Conservation (phyloP, 768 basidiomycete species). For the Coprinellus aureogranulatus region DNA sequence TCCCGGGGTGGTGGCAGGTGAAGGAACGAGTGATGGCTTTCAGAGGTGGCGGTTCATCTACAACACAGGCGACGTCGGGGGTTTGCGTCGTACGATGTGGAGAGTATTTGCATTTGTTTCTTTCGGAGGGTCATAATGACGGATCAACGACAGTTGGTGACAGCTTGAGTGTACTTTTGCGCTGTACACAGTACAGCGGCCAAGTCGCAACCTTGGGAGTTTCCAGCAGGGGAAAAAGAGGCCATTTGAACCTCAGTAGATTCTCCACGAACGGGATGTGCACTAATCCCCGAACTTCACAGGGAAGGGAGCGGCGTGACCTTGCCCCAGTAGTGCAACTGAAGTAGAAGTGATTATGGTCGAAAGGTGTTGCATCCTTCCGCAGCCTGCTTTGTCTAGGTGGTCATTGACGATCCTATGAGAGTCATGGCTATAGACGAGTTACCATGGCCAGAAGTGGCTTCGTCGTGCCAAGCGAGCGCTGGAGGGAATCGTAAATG, state of each 20-base stretch:
- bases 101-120: constrained; percentile 5
- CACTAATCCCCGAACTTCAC: no score
- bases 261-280: no score
- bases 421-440: background rate
- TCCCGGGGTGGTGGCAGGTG: no score
- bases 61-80: no score
- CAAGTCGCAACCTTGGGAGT: no score
- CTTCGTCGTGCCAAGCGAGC: constrained; percentile 6
- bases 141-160: no score
- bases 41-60: no score
- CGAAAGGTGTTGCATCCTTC: background rate
- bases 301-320: background rate
- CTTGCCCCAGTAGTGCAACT: background rate
- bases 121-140: background rate
- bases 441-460: background rate
- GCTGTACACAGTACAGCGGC: no score
- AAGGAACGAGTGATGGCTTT: no score
- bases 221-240: no score
- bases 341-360: background rate
- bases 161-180: no score
- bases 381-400: background rate
- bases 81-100: constrained; percentile 7
- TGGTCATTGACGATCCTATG: background rate
- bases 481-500: constrained; percentile 3
- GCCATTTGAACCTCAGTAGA: no score